Conservation (phyloP, 1,139 yeast genomes). For the Blastobotrys persicus region DNA sequence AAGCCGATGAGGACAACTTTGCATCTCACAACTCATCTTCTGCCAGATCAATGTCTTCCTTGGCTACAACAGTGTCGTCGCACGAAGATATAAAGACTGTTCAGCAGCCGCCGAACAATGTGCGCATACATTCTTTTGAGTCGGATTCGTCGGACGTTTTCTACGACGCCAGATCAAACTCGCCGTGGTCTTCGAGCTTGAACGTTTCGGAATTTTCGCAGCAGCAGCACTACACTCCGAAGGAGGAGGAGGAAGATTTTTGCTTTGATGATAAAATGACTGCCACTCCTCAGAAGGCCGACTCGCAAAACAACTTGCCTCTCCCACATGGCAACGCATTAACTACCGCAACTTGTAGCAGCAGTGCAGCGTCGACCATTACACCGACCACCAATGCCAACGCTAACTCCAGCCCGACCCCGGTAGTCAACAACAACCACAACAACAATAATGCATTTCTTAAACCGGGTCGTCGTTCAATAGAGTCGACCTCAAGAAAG, state of each 20-base stretch:
- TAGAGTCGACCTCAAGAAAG: conserved; percentile 1
- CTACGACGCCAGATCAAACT: conserved; percentile 11
- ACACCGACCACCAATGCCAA: background rate
- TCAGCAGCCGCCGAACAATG: background rate
- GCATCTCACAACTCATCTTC: conserved; percentile 20
- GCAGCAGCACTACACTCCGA: background rate
- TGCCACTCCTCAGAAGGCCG: background rate
- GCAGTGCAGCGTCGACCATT: background rate
- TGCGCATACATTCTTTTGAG: background rate
- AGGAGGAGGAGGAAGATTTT: conserved; percentile 3
- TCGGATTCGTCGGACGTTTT: conserved; percentile 10
- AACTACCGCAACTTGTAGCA: background rate
- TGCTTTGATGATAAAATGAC: conserved; percentile 3
- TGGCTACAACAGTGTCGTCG: conserved; percentile 24
- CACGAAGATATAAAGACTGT: conserved; percentile 11
- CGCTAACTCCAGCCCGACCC: background rate
- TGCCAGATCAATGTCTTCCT: conserved; percentile 23
- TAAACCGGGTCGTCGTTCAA: background rate
- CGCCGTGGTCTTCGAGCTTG: background rate
- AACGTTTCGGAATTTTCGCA: background rate
- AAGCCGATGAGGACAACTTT: conserved; percentile 20
- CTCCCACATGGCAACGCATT: background rate
- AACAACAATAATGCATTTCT: conserved; percentile 5
- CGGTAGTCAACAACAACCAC: background rate
- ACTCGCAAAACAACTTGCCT: background rate